Evolutionary conservation across 169 alveolate species (phyloP).

Genomic region (Eimeria maxima): DNA sequence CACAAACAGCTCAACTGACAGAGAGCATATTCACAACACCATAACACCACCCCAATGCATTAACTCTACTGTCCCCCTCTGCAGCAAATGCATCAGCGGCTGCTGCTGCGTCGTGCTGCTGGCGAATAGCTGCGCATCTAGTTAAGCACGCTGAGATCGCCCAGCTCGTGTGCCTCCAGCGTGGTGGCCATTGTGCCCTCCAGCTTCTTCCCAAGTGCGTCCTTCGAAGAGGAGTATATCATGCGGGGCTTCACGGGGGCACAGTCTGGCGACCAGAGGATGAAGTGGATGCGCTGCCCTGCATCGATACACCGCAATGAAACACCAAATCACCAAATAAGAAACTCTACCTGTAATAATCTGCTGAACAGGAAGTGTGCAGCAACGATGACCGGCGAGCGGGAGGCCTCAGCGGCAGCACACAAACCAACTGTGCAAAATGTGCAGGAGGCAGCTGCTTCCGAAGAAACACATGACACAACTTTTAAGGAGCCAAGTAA

Average conservation of each 20-base stretch:
- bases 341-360: neutral
- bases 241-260: slow-evolving; percentile 88
- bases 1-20: neutral
- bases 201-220: slow-evolving; percentile 85
- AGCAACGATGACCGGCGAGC: neutral
- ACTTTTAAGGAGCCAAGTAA: neutral
- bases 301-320: neutral
- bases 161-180: slow-evolving; percentile 86
- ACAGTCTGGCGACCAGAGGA: slow-evolving; percentile 87
- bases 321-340: neutral
- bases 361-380: neutral
- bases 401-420: too few species aligned
- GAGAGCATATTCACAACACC: neutral
- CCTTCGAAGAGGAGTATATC: slow-evolving; percentile 89
- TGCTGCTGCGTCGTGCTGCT: slow-evolving; percentile 2
- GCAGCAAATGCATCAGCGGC: neutral
- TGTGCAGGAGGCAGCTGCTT: neutral
- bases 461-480: neutral
- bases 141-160: slow-evolving; percentile 82
- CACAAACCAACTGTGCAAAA: too few species aligned
- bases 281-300: slow-evolving; percentile 83
- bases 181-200: slow-evolving; percentile 87
- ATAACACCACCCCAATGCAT: neutral
- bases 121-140: neutral
- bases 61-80: neutral